phyloP scores from a whole-genome alignment of 2,329 filamentous ascomycete species.

The Pezicula neosporulosa region DNA sequence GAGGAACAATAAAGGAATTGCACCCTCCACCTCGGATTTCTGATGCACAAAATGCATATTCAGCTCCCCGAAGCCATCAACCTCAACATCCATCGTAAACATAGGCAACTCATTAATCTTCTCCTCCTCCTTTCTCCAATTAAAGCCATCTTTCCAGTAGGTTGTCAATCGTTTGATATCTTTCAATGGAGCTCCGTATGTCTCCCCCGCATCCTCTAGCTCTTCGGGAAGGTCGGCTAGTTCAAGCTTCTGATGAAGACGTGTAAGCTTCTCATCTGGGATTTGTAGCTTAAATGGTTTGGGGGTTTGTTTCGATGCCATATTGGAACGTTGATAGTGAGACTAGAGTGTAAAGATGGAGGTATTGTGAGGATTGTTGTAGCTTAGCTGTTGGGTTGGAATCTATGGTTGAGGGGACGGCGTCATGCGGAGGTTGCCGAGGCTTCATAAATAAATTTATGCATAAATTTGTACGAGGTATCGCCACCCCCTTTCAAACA shows the following conservation, averaged over 20 bases:
- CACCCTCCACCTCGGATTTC: constrained; percentile 42
- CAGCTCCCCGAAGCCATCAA: constrained; percentile 55
- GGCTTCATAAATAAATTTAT: too few species aligned
- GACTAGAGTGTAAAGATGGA: too few species aligned
- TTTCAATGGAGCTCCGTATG: constrained; percentile 3
- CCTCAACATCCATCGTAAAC: constrained; percentile 35
- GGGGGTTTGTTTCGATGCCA: too few species aligned
- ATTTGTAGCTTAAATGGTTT: too few species aligned
- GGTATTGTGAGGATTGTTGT: too few species aligned
- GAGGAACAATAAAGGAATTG: constrained; percentile 64
- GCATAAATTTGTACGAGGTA: too few species aligned
- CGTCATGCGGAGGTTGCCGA: too few species aligned
- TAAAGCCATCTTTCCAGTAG: constrained; percentile 17
- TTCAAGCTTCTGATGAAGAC: constrained; percentile 28
- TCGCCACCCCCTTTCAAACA: too few species aligned
- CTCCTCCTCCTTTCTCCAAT: constrained; percentile 19
- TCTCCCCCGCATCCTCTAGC: constrained; percentile 15
- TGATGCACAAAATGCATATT: constrained; percentile 64
- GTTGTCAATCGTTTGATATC: constrained; percentile 7
- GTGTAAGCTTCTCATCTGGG: constrained; percentile 15
- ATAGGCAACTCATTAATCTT: constrained; percentile 21
- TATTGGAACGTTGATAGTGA: too few species aligned
- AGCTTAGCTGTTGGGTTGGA: too few species aligned
- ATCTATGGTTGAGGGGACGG: too few species aligned
- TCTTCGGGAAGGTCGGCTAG: constrained; percentile 24